Percentiles rank a stretch among this genome's conserved stretches.
phyloP scores from a whole-genome alignment of 345 rosid genomes.

The Lumnitzera racemosa region DNA sequence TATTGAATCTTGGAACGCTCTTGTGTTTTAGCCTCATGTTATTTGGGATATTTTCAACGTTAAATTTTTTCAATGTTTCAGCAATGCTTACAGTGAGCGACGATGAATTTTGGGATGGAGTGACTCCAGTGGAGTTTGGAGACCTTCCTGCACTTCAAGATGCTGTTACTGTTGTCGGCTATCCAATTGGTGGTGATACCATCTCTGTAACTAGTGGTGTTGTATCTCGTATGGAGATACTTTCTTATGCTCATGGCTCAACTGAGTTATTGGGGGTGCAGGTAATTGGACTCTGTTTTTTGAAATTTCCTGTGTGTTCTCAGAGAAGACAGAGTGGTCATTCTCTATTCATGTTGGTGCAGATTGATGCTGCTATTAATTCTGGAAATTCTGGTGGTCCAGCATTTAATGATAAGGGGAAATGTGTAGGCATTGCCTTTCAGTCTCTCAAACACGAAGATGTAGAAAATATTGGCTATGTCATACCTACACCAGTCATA shows the following conservation, averaged over 20 bases:
- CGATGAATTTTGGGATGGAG: constrained; percentile 95
- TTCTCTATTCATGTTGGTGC: constrained; percentile 6
- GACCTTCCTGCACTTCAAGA: constrained; percentile 91
- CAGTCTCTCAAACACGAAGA: constrained; percentile 93
- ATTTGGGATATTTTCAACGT: too few relatives aligned
- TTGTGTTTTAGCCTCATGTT: not conserved
- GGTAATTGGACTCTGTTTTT: constrained; percentile 21
- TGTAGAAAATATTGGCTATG: constrained; percentile 90
- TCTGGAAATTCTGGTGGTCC: constrained; percentile 99
- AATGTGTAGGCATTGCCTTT: constrained; percentile 95
- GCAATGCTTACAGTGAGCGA: constrained; percentile 66
- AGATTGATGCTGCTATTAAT: constrained; percentile 97
- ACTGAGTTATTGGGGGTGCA: constrained; percentile 92
- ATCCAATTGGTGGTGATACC: constrained; percentile 94
- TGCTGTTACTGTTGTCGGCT: constrained; percentile 96
- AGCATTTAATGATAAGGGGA: constrained; percentile 86
- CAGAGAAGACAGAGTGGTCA: too few relatives aligned
- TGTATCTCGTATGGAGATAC: constrained; percentile 85
- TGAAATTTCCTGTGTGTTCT: too few relatives aligned
- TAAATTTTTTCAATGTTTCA: constrained; percentile 19
- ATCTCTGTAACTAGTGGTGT: constrained; percentile 97
- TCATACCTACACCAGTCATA: constrained; percentile 93
- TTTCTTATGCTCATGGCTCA: constrained; percentile 87
- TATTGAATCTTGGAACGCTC: too few relatives aligned
- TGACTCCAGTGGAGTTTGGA: constrained; percentile 80